phyloP scores from a whole-genome alignment of 2,329 filamentous ascomycete genomes.

The Diaporthe velutina region DNA sequence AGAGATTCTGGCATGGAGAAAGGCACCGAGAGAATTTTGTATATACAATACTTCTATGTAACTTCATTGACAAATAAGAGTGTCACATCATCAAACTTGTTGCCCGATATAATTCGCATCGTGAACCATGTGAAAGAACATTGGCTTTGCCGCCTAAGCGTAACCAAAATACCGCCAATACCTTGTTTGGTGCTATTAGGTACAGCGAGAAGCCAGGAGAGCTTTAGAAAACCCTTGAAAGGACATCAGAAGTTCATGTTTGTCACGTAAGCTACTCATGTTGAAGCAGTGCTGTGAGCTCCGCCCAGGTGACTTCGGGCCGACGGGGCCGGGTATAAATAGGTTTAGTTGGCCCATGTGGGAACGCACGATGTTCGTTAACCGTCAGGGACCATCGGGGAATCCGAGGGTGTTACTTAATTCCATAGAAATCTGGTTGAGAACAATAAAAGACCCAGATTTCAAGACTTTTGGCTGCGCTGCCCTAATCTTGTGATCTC shows the following conservation, averaged over 20 bases:
- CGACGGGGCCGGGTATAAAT: too few species aligned
- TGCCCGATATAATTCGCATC: background rate
- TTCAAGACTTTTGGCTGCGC: too few species aligned
- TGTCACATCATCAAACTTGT: background rate
- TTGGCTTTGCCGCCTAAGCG: too few species aligned
- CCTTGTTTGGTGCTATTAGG: background rate
- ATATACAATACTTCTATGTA: conserved; percentile 28
- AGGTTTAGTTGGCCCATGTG: too few species aligned
- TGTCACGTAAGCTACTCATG: background rate
- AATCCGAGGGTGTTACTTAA: too few species aligned
- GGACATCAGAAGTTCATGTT: background rate
- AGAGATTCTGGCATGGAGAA: conserved; percentile 26
- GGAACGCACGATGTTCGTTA: too few species aligned
- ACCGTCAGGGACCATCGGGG: too few species aligned
- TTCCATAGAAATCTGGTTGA: too few species aligned
- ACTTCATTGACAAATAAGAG: conserved; percentile 22
- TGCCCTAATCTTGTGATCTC: too few species aligned
- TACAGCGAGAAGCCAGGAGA: background rate
- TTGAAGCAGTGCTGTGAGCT: too few species aligned
- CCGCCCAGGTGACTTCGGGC: too few species aligned
- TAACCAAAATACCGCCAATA: background rate
- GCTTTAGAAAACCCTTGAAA: background rate
- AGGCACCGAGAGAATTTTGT: conserved; percentile 18
- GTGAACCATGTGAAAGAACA: background rate
- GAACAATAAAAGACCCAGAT: too few species aligned